These are phyloP conservation scores for Hypoxylon fragiforme DNA, from an alignment of 495 filamentous ascomycete genomes.

Conservation along the genomic window DNA sequence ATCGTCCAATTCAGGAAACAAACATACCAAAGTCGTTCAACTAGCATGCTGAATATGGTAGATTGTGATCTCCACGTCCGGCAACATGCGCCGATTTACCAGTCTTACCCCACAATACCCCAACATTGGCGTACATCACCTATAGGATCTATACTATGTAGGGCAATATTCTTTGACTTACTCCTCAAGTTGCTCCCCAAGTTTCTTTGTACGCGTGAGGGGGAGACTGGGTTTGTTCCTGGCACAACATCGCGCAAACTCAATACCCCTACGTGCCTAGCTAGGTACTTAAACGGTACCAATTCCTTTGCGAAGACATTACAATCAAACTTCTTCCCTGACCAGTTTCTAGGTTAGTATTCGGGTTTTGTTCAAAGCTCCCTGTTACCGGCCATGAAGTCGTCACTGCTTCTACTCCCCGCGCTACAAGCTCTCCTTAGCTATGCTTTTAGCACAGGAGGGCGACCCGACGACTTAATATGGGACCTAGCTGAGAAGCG, in stretches of 20 bases:
- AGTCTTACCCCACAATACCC: conserved; percentile 30
- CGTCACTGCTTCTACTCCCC: conserved; percentile 12
- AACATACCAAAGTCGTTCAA: conserved; percentile 9
- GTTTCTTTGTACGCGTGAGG: conserved; percentile 18
- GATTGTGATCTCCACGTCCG: conserved; percentile 14
- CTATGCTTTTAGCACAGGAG: conserved; percentile 13
- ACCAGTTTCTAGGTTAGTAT: neutral
- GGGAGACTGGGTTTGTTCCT: conserved; percentile 2
- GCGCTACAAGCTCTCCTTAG: conserved; percentile 23
- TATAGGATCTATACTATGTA: too few species aligned
- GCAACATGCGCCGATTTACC: conserved; percentile 13
- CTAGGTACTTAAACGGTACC: conserved; percentile 12
- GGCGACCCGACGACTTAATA: conserved; percentile 21
- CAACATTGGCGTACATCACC: conserved; percentile 21
- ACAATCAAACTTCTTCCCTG: neutral
- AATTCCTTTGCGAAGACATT: neutral
- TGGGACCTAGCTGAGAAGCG: conserved; percentile 19
- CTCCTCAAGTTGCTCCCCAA: too few species aligned
- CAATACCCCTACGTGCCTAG: too few species aligned
- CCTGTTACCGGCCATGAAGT: conserved; percentile 17
- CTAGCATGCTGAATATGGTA: conserved; percentile 11
- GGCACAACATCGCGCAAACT: conserved; percentile 3
- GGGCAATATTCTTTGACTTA: too few species aligned
- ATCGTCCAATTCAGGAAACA: conserved; percentile 5
- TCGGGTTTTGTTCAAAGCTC: neutral